These are phyloP conservation scores for Botryotinia calthae DNA, from an alignment of 2,329 filamentous ascomycete genomes.

Conservation along the genomic window DNA sequence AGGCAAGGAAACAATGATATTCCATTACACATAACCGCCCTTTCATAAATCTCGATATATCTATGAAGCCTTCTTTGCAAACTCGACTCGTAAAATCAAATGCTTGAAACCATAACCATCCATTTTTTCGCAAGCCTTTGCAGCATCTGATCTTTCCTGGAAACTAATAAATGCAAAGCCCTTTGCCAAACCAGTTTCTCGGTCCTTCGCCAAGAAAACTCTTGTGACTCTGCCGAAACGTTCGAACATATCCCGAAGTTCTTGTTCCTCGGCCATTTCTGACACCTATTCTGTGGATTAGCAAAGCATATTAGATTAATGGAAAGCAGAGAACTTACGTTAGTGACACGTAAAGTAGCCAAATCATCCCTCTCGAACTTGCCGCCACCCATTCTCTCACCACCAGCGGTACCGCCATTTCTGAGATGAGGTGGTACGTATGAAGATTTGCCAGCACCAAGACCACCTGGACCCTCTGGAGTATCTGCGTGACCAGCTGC, in stretches of 20 bases:
- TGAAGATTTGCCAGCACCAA: conserved; percentile 69
- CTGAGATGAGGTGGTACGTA: conserved; percentile 95
- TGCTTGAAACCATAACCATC: conserved; percentile 92
- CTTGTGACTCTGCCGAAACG: conserved; percentile 93
- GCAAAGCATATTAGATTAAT: background rate
- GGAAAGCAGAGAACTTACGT: conserved; percentile 61
- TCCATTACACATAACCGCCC: conserved; percentile 15
- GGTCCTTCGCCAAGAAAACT: conserved; percentile 96
- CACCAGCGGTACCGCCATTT: conserved; percentile 58
- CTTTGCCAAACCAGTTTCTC: conserved; percentile 94
- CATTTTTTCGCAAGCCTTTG: conserved; percentile 94
- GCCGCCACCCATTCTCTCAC: conserved; percentile 80
- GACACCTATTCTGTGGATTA: conserved; percentile 62
- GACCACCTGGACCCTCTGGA: conserved; percentile 50
- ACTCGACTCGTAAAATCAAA: conserved; percentile 82
- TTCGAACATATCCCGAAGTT: conserved; percentile 97
- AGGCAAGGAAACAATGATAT: conserved; percentile 12
- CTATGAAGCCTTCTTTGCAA: conserved; percentile 68
- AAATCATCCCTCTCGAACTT: conserved; percentile 97
- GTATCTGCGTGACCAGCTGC: conserved; percentile 50
- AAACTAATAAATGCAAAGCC: conserved; percentile 99
- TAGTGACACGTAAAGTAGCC: conserved; percentile 94
- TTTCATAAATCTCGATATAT: conserved; percentile 16
- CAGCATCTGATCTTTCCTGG: conserved; percentile 83
- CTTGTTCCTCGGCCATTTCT: conserved; percentile 93